These are phyloP conservation scores for Achlya hypogyna DNA, from an alignment of 352 stramenopile genomes.

Conservation along the genomic window DNA sequence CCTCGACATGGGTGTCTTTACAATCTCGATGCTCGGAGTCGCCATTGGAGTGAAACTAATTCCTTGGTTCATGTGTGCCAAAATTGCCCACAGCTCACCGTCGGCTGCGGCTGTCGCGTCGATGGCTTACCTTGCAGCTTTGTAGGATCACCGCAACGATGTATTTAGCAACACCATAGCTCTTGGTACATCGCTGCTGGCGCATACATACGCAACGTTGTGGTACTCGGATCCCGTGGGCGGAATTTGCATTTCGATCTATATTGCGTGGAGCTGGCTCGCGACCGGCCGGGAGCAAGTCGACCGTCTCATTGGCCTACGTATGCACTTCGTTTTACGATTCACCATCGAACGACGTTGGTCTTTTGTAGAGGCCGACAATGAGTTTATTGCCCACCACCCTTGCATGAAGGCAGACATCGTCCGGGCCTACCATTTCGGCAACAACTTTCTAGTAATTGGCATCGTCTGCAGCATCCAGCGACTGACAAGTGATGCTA, in stretches of 20 bases:
- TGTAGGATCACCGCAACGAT: conserved; percentile 95
- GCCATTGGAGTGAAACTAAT: conserved; percentile 76
- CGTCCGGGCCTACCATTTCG: conserved; percentile 93
- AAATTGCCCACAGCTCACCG: conserved; percentile 55
- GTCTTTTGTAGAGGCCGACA: conserved; percentile 58
- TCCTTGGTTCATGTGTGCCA: conserved; percentile 70
- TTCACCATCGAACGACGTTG: background rate
- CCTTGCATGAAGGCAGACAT: conserved; percentile 89
- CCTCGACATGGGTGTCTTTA: conserved; percentile 57
- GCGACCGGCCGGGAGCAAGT: conserved; percentile 94
- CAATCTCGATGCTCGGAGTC: conserved; percentile 49
- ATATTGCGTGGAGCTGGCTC: conserved; percentile 95
- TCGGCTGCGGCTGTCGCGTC: conserved; percentile 65
- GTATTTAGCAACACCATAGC: conserved; percentile 91
- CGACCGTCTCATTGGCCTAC: conserved; percentile 76
- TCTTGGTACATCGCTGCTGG: conserved; percentile 64
- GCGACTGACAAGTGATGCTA: background rate
- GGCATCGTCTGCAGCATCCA: background rate
- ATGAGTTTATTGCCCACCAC: conserved; percentile 91
- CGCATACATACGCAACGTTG: conserved; percentile 53
- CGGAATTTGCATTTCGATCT: conserved; percentile 93
- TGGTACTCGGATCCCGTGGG: conserved; percentile 93
- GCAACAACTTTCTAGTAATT: conserved; percentile 88
- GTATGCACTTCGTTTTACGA: conserved; percentile 49
- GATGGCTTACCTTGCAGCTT: conserved; percentile 24